These are phyloP conservation scores for Leptographium procerum DNA, from an alignment of 2,329 filamentous ascomycete species.

Conservation along the genomic window DNA sequence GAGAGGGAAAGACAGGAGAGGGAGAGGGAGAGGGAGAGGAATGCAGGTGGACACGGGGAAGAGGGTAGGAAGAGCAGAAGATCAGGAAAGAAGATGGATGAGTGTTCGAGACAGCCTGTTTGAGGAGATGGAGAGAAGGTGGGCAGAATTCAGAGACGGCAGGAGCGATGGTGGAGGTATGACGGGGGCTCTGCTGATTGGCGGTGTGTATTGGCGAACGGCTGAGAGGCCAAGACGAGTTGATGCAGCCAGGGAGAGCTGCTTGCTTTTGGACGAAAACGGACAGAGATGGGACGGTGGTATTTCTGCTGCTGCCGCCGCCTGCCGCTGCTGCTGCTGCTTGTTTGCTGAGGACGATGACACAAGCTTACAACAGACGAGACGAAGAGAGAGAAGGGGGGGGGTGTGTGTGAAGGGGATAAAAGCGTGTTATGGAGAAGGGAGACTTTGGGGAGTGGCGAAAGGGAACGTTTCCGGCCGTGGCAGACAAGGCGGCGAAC, in stretches of 20 bases:
- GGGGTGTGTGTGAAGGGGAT: neutral
- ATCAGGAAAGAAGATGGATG: neutral
- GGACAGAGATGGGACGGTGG: neutral
- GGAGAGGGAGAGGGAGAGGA: neutral
- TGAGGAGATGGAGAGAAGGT: neutral
- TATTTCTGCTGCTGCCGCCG: neutral
- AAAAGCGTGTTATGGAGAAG: neutral
- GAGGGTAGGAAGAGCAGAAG: neutral
- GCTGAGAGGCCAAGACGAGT: neutral
- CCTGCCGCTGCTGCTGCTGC: neutral
- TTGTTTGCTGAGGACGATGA: neutral
- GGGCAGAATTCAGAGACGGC: neutral
- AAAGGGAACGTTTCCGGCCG: neutral
- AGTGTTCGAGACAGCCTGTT: neutral
- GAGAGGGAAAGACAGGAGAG: neutral
- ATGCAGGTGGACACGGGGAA: neutral
- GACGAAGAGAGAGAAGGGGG: neutral
- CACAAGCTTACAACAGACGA: neutral
- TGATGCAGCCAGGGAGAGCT: neutral
- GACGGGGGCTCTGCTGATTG: neutral
- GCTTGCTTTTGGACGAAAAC: neutral
- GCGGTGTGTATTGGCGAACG: neutral
- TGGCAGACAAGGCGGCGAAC: neutral
- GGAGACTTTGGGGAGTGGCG: neutral
- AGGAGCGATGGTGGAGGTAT: neutral